Evolutionary conservation across 805 yeast genomes (phyloP).

Genomic region (Scheffersomyces amazonensis): DNA sequence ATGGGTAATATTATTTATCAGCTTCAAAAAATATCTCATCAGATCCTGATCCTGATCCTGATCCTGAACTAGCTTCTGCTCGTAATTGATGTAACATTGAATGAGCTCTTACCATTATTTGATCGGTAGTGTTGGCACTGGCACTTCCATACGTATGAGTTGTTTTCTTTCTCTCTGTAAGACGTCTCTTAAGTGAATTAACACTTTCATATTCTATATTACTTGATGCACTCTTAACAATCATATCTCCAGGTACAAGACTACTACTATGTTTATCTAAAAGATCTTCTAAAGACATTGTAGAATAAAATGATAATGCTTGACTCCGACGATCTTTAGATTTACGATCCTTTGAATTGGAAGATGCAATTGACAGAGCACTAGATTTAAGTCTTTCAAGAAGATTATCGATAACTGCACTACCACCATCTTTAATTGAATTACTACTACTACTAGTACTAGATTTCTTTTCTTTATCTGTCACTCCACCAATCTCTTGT

Average conservation of each 20-base stretch:
- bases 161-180: constrained; percentile 30
- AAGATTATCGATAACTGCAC: constrained; percentile 30
- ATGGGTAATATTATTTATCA: too few relatives aligned
- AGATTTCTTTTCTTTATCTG: constrained; percentile 10
- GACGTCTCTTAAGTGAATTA: constrained; percentile 30
- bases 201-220: constrained; percentile 37
- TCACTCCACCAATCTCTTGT: not conserved
- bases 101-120: constrained; percentile 35
- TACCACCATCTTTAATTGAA: constrained; percentile 10
- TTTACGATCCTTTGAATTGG: constrained; percentile 14
- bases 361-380: constrained; percentile 15
- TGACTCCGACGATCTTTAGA: constrained; percentile 23
- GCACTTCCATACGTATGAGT: constrained; percentile 2
- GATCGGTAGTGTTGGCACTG: constrained; percentile 25
- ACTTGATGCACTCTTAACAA: not conserved
- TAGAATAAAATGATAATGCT: constrained; percentile 32
- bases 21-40: too few relatives aligned
- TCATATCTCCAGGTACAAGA: not conserved
- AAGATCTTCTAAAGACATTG: constrained; percentile 20
- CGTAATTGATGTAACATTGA: constrained; percentile 37
- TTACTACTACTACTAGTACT: constrained; percentile 9
- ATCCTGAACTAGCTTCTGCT: constrained; percentile 8
- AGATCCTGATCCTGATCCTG: too few relatives aligned
- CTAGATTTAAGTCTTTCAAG: constrained; percentile 30
- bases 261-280: not conserved